Evolutionary conservation across 2,329 filamentous ascomycete species (phyloP), one percentile per base, ranked within the genome.

Genomic region (Fonsecaea nubica): DNA sequence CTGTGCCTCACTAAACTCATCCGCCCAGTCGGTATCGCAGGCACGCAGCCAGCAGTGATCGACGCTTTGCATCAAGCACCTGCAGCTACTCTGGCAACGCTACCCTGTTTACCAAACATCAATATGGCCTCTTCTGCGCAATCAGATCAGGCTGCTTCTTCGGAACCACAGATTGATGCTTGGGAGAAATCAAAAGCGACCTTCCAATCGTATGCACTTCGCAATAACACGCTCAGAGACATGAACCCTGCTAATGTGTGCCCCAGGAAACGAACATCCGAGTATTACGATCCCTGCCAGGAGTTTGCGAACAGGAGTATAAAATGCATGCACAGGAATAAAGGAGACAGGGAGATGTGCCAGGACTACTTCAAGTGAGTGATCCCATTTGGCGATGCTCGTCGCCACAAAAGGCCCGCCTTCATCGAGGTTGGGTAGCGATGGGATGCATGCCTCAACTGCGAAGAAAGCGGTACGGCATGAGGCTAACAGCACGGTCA

Each of bases 271-370:
- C 86, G 85, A 63, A 87, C 90, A 75, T 97, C 93, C 83, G 89
- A 97, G 77, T 98, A 90, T 81, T 92, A 92, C 77, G 95, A 99
- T 75, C 95, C 95, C 1, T 99, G 95, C 79, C 94, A 98, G 78
- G 94, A 97, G 74, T 92, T 92, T 4, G 94, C 95, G 7, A 84
- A 90, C 72, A 86, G 87, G 75, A 97, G 93, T 79, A 89, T 97
- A 72, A 89, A 88, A 77, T 99, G 95, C 75, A 81, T 99, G 75
- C 90, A 93, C 76, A 87, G 95, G 25, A 99, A 99, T 77, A 89
- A 86, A 25, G 93, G 92, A 13, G 92, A 98, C 76, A 87, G 89
- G 71, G 83, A 89, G n/a, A 91, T 98, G 90, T 99, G 95, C 77
- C 85, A 86, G 71, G 94, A 98, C 78, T 98, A 96, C 77, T 98